Percentiles rank a stretch among this genome's conserved stretches.
Conservation (phyloP, 257 asterid species). For the Solanum chaucha region DNA sequence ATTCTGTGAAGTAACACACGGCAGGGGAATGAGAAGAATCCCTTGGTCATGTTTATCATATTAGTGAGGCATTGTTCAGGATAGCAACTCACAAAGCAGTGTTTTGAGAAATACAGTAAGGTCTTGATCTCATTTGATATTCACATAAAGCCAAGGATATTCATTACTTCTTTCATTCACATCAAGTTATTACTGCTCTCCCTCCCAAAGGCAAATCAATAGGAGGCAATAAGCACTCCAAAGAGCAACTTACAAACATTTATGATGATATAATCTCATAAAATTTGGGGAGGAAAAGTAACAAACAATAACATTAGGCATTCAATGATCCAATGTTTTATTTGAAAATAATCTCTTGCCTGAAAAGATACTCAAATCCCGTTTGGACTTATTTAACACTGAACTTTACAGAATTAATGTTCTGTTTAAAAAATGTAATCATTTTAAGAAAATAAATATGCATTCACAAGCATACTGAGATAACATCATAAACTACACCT, state of each 20-base stretch:
- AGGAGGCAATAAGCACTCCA: neutral
- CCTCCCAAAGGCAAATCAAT: neutral
- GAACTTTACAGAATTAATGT: neutral
- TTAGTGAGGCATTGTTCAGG: neutral
- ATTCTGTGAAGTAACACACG: neutral
- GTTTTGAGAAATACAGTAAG: neutral
- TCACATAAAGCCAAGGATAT: neutral
- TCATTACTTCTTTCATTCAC: neutral
- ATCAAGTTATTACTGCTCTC: neutral
- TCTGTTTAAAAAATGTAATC: neutral
- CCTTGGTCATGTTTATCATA: neutral
- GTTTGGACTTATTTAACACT: neutral
- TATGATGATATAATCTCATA: neutral
- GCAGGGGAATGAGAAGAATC: neutral
- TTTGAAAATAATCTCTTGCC: neutral
- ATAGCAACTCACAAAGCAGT: neutral
- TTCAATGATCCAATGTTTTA: neutral
- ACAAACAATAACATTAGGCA: neutral
- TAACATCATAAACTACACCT: neutral
- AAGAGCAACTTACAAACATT: neutral
- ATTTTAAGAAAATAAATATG: neutral
- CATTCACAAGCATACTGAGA: neutral
- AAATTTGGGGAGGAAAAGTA: neutral
- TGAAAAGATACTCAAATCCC: neutral
- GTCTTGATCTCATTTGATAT: neutral